Conservation (phyloP, 345 rosid species). For the Litchi chinensis region DNA sequence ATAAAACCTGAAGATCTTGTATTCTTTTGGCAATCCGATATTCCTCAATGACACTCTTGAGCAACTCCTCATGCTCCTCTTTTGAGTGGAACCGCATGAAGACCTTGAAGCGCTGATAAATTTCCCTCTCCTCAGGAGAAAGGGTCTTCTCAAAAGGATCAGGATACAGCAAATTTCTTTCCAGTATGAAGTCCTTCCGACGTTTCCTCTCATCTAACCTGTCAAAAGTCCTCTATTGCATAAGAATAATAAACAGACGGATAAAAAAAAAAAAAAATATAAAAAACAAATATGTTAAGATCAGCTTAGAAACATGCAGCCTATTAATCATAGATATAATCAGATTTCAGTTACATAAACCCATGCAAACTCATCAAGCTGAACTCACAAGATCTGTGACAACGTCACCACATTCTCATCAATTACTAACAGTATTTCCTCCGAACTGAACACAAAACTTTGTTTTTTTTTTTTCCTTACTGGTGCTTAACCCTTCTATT, state of each 20-base stretch:
- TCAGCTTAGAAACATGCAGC: not conserved
- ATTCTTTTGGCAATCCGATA: constrained; percentile 70
- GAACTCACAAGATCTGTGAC: not conserved
- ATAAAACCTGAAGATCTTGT: constrained; percentile 82
- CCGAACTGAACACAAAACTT: not conserved
- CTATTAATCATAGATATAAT: not conserved
- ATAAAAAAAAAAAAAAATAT: constrained; percentile 2
- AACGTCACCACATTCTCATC: not conserved
- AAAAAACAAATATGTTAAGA: not conserved
- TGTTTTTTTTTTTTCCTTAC: not conserved
- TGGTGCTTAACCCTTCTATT: not conserved
- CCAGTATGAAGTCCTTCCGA: constrained; percentile 86
- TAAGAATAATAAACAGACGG: not conserved
- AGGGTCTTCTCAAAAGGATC: constrained; percentile 73
- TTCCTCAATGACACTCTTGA: constrained; percentile 70
- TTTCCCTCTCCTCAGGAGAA: constrained; percentile 66
- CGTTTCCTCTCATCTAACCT: constrained; percentile 98
- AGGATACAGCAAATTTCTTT: constrained; percentile 76
- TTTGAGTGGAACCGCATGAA: constrained; percentile 82
- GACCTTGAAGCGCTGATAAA: constrained; percentile 71
- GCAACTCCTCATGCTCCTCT: constrained; percentile 80
- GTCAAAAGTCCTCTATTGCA: constrained; percentile 27
- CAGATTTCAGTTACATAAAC: too few relatives aligned
- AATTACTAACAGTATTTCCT: not conserved
- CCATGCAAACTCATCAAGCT: not conserved